These are phyloP conservation scores for Saccharomycopsis guyanensis DNA, from an alignment of 805 yeast species.

Conservation along the genomic window DNA sequence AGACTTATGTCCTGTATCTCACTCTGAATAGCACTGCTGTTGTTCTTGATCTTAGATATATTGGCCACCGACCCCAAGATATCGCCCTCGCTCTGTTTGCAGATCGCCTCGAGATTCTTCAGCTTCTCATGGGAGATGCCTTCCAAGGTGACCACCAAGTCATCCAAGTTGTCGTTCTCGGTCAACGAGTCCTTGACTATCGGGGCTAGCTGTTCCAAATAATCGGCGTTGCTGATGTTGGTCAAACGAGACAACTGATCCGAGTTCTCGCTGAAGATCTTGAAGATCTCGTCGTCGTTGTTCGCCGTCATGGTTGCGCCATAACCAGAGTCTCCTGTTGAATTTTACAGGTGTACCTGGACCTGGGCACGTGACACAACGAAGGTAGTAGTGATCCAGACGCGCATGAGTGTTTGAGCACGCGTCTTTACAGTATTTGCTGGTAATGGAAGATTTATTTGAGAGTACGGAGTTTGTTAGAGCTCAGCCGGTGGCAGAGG, in stretches of 20 bases:
- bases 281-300: conserved; percentile 14
- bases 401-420: too few species aligned
- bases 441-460: conserved; percentile 3
- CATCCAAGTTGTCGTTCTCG: conserved; percentile 41
- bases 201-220: conserved; percentile 74
- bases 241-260: conserved; percentile 17
- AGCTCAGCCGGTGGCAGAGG: neutral
- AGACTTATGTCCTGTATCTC: conserved; percentile 50
- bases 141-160: conserved; percentile 48
- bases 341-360: too few species aligned
- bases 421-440: too few species aligned
- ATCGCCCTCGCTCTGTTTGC: conserved; percentile 53
- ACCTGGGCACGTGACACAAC: too few species aligned
- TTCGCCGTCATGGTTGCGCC: neutral
- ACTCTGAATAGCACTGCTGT: conserved; percentile 48
- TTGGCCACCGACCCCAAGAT: conserved; percentile 52
- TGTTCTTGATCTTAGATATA: conserved; percentile 52
- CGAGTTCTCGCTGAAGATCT: conserved; percentile 16
- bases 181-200: conserved; percentile 57
- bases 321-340: neutral
- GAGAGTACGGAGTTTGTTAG: neutral
- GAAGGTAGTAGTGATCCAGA: too few species aligned
- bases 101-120: conserved; percentile 50
- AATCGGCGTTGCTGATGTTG: conserved; percentile 34
- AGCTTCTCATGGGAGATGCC: conserved; percentile 53